Percentiles rank a stretch among this genome's conserved stretches.
These are phyloP conservation scores for Penicillium sp. DNA, from an alignment of 2,329 filamentous ascomycete species.

Conservation along the genomic window DNA sequence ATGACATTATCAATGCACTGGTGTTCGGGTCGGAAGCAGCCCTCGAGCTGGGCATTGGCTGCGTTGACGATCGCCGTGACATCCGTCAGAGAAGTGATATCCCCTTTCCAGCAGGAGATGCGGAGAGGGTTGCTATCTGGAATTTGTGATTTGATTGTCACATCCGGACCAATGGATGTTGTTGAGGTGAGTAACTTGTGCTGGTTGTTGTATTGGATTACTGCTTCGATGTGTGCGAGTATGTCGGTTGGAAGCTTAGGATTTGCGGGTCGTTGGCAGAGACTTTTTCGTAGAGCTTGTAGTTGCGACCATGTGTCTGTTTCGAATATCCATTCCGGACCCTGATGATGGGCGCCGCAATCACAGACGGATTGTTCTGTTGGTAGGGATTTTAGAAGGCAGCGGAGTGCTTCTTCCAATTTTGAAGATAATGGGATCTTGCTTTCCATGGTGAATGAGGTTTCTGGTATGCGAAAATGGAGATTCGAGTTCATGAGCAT, in stretches of 20 bases:
- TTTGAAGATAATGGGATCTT: not conserved
- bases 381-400: not conserved
- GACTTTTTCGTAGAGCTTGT: slow-evolving; percentile 6
- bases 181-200: slow-evolving; percentile 14
- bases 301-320: slow-evolving; percentile 18
- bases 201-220: slow-evolving; percentile 10
- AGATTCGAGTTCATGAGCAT: not conserved
- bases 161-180: not conserved
- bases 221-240: slow-evolving; percentile 11
- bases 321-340: not conserved
- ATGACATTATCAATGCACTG: slow-evolving; percentile 28
- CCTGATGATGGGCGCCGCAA: not conserved
- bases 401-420: slow-evolving; percentile 2
- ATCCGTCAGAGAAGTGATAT: slow-evolving; percentile 21
- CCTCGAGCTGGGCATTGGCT: slow-evolving; percentile 20
- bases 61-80: slow-evolving; percentile 27
- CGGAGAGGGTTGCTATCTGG: not conserved
- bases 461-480: not conserved
- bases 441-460: not conserved
- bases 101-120: slow-evolving; percentile 22
- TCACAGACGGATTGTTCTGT: not conserved
- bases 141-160: not conserved
- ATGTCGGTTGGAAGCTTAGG: slow-evolving; percentile 4
- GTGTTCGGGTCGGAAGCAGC: slow-evolving; percentile 23
- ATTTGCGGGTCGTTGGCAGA: slow-evolving; percentile 12